Base-by-base conservation (phyloP, 2,329 filamentous ascomycete species). In the Colletotrichum camelliae region DNA sequence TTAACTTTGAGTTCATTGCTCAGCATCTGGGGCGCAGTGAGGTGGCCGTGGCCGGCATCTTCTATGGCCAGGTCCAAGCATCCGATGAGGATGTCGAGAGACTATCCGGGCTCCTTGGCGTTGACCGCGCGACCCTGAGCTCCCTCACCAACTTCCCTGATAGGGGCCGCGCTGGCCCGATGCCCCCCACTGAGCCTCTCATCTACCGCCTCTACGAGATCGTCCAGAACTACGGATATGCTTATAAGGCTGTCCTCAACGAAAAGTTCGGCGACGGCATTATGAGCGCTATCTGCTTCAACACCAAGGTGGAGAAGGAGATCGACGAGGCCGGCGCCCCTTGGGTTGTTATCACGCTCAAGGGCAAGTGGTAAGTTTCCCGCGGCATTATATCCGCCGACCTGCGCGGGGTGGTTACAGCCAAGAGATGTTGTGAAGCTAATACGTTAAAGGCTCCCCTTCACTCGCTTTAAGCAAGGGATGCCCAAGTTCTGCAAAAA, bases 261-360 rank as follows among this genome's bases (percentile, higher is more conserved):
- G 96, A 98, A 90, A 98, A 98, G 89, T 96, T 95, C 82, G 94
- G 94, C 0, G 94, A 96, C 82, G 96, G 96, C 1, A 98, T 98
- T 82, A 98, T 98, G 96, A 98, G 95, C 82, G 96, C 96, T 1
- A 98, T 98, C 82, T 92, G 93, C 18, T 98, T 98, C 84, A 94
- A 92, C 68, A 98, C 95, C 0, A 95, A 95, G 82, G 94, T 98
- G 4, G 95, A 98, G 84, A 98, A 97, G 90, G 96, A 98, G 90
- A 93, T 93, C 2, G 96, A 98, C 83, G 92, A 94, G 76, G 91
- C 94, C 80, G 96, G 96, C 5, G 90, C 91, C 69, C 89, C 93
- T 8, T 98, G 95, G 95, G 95, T 94, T 5, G 92, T 96, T 79
- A 97, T 98, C 79, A 96, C 94, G 4, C 81, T 96, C 80, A 91